A percentile compares a stretch with the other conserved stretches of the same genome.
Conservation (phyloP, 2,329 filamentous ascomycete species). For the Scytalidium lignicola region DNA sequence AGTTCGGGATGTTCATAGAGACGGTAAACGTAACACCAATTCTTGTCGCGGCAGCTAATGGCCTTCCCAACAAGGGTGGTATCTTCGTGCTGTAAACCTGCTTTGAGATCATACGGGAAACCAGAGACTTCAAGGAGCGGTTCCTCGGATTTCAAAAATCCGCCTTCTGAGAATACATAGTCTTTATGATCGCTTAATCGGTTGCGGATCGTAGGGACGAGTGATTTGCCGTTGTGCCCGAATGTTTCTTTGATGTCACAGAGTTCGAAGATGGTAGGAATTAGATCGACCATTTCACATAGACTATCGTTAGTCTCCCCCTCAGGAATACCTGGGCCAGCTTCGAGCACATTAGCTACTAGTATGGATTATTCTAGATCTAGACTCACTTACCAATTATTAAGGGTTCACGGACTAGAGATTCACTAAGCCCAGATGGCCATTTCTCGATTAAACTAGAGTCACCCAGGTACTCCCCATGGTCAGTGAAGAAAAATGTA, state of each 20-base stretch:
- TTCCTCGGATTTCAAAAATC: conserved; percentile 39
- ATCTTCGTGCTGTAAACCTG: conserved; percentile 39
- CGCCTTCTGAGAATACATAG: conserved; percentile 40
- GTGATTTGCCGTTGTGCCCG: conserved; percentile 34
- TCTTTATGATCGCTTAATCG: conserved; percentile 28
- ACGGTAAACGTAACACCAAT: conserved; percentile 39
- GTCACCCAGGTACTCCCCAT: conserved; percentile 43
- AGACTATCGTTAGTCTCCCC: conserved; percentile 30
- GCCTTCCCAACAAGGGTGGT: conserved; percentile 38
- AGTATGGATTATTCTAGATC: too few species aligned
- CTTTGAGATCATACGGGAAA: conserved; percentile 43
- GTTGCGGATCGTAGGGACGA: conserved; percentile 25
- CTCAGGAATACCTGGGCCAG: conserved; percentile 33
- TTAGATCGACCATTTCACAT: conserved; percentile 40
- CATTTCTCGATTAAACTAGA: conserved; percentile 45
- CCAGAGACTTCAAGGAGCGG: conserved; percentile 38
- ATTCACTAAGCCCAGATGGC: conserved; percentile 38
- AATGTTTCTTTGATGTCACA: conserved; percentile 34
- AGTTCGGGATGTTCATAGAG: conserved; percentile 41
- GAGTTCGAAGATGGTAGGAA: conserved; percentile 38
- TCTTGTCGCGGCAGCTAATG: conserved; percentile 30
- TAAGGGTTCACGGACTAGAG: conserved; percentile 37
- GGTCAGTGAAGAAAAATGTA: conserved; percentile 40
- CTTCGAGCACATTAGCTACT: too few species aligned
- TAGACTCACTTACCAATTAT: conserved; percentile 28